Percentiles rank a stretch among this genome's conserved stretches.
These are phyloP conservation scores for Waitea zeae DNA, from an alignment of 1,284 basidiomycete genomes.

Conservation along the genomic window DNA sequence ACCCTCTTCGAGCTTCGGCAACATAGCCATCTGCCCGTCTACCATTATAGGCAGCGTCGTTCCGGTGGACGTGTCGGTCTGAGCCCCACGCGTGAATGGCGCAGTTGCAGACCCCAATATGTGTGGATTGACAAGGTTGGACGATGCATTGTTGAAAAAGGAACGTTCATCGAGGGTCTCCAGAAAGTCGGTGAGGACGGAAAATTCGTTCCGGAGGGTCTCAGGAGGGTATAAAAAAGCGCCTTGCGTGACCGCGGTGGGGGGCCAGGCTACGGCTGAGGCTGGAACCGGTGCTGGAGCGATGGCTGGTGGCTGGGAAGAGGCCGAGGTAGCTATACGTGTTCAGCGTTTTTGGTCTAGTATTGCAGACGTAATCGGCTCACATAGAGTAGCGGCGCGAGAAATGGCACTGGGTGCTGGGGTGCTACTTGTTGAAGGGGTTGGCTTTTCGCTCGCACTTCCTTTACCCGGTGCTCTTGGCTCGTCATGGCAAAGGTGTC, in stretches of 20 bases:
- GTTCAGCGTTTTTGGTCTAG: no score
- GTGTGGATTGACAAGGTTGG: conserved; percentile 21
- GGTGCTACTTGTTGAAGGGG: conserved; percentile 10
- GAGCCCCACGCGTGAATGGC: no score
- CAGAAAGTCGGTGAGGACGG: conserved; percentile 73
- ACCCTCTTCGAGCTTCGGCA: background rate
- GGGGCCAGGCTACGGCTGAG: no score
- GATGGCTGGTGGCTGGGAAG: no score
- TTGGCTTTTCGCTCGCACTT: conserved; percentile 27
- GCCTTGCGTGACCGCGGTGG: no score
- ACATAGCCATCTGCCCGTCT: background rate
- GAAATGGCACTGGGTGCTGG: conserved; percentile 15
- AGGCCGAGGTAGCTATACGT: no score
- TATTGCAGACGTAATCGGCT: no score
- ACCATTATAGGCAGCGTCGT: conserved; percentile 2
- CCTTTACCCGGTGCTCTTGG: conserved; percentile 30
- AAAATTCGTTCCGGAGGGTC: no score
- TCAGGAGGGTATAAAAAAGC: no score
- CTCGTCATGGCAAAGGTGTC: conserved; percentile 82
- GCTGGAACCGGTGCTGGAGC: no score
- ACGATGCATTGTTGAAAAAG: conserved; percentile 24
- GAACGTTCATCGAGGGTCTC: conserved; percentile 59
- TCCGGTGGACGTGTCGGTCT: conserved; percentile 3
- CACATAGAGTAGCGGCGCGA: conserved; percentile 13
- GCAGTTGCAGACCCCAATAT: conserved; percentile 13